phyloP scores from a whole-genome alignment of 208 protist genomes.

The Acanthamoeba sp. region DNA sequence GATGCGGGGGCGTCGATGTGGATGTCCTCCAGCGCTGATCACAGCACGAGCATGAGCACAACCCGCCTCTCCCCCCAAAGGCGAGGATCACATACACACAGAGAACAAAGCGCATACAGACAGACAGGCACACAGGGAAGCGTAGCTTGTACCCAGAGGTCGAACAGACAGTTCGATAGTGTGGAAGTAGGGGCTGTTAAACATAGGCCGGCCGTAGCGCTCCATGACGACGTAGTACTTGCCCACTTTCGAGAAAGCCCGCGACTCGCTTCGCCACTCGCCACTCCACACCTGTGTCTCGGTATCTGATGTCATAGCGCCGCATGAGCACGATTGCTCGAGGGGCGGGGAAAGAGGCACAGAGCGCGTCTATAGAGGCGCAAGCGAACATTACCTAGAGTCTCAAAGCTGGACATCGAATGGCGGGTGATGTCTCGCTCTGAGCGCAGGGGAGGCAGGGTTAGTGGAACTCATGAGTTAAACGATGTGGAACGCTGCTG shows the following conservation, averaged over 20 bases:
- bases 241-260: neutral
- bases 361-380: too few species aligned
- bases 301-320: neutral
- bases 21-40: neutral
- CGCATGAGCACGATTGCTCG: too few species aligned
- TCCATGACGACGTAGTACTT: neutral
- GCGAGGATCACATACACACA: too few species aligned
- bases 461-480: too few species aligned
- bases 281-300: neutral
- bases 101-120: too few species aligned
- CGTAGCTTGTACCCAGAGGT: neutral
- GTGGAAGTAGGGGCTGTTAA: neutral
- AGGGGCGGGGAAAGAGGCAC: too few species aligned
- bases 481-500: too few species aligned
- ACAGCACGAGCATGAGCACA: too few species aligned
- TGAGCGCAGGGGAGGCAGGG: neutral
- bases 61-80: too few species aligned
- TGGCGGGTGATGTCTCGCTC: too few species aligned
- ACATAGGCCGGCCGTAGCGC: neutral
- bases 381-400: neutral
- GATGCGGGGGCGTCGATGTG: neutral
- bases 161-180: neutral
- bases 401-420: neutral
- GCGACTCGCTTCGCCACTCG: neutral
- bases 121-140: too few species aligned